phyloP scores from a whole-genome alignment of 2,329 filamentous ascomycete genomes.

The Penicillium sp. region DNA sequence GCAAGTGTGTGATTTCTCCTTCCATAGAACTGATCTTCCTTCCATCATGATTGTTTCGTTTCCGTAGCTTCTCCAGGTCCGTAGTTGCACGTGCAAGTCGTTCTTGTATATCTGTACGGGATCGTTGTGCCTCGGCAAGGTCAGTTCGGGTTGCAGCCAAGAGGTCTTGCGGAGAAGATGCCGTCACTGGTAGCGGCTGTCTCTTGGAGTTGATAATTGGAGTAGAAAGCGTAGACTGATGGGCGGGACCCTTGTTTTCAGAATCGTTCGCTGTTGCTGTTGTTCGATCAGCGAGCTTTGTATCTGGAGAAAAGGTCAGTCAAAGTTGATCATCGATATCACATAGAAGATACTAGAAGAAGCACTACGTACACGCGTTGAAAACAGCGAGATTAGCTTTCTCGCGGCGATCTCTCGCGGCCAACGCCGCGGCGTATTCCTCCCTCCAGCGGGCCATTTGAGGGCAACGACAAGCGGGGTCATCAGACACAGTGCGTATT shows the following conservation, averaged over 20 bases:
- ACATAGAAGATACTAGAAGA: neutral
- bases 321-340: neutral
- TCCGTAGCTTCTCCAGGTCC: slow-evolving; percentile 68
- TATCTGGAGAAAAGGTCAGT: slow-evolving; percentile 53
- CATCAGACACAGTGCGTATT: slow-evolving; percentile 12
- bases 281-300: slow-evolving; percentile 69
- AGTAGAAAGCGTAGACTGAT: slow-evolving; percentile 33
- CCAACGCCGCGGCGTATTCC: slow-evolving; percentile 77
- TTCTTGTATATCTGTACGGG: slow-evolving; percentile 69
- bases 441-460: slow-evolving; percentile 74
- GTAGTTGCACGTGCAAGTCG: slow-evolving; percentile 66
- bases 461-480: slow-evolving; percentile 24
- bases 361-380: slow-evolving; percentile 70
- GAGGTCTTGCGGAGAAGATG: slow-evolving; percentile 37
- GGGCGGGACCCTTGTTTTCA: slow-evolving; percentile 28
- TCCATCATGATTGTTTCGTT: slow-evolving; percentile 63
- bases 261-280: slow-evolving; percentile 53
- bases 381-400: slow-evolving; percentile 70
- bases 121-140: slow-evolving; percentile 76
- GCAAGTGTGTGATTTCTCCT: slow-evolving; percentile 64
- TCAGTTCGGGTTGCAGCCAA: slow-evolving; percentile 61
- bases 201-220: slow-evolving; percentile 36
- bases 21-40: slow-evolving; percentile 67
- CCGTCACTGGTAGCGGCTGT: slow-evolving; percentile 28
- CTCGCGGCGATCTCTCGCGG: slow-evolving; percentile 72